These are phyloP conservation scores for Hypoxylon rickii DNA, from an alignment of 495 filamentous ascomycete genomes.

Conservation along the genomic window DNA sequence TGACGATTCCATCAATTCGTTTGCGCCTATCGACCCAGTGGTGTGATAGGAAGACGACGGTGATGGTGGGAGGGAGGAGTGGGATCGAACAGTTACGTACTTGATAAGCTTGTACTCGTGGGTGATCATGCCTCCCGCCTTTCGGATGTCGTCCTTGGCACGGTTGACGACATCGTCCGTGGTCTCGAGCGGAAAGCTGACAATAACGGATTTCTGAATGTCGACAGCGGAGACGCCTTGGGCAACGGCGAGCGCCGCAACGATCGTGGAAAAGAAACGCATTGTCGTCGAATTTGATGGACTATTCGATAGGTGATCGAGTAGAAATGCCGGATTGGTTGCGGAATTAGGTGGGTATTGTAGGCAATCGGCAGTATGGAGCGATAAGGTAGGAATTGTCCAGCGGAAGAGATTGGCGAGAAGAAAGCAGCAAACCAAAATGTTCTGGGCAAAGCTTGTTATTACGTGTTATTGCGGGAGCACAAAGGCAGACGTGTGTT, in stretches of 20 bases:
- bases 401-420: not conserved
- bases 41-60: not conserved
- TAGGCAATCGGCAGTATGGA: not conserved
- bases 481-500: not conserved
- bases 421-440: not conserved
- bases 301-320: not conserved
- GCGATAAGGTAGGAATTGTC: not conserved
- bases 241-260: slow-evolving; percentile 59
- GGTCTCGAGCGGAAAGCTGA: slow-evolving; percentile 76
- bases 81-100: slow-evolving; percentile 40
- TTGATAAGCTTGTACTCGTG: slow-evolving; percentile 64
- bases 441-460: slow-evolving; percentile 2
- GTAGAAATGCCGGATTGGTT: not conserved
- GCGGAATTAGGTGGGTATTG: not conserved
- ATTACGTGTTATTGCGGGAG: not conserved
- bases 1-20: too few relatives aligned
- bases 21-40: not conserved
- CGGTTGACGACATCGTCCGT: slow-evolving; percentile 68
- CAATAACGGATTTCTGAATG: slow-evolving; percentile 70
- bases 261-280: slow-evolving; percentile 59
- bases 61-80: not conserved
- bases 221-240: slow-evolving; percentile 59
- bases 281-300: slow-evolving; percentile 49
- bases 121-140: slow-evolving; percentile 64
- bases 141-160: slow-evolving; percentile 70